These are phyloP conservation scores for Nitzschia inconspicua DNA, from an alignment of 108 stramenopile species.

Conservation along the genomic window DNA sequence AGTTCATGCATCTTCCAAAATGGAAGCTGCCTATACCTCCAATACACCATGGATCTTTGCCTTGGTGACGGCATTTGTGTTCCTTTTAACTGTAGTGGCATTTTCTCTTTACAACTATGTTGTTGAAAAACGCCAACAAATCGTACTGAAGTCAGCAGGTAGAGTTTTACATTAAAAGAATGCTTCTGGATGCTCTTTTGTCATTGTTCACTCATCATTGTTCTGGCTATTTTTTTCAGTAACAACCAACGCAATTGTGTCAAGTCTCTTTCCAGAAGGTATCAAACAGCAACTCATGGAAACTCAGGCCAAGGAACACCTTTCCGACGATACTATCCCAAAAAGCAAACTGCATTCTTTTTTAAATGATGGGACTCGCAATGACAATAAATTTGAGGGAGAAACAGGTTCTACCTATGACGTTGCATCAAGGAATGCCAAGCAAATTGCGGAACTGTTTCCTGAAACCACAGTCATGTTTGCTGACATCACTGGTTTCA, in stretches of 20 bases:
- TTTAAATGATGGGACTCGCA: background rate
- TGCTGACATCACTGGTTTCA: constrained; percentile 24
- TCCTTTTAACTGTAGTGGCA: constrained; percentile 18
- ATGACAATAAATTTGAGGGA: background rate
- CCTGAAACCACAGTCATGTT: constrained; percentile 12
- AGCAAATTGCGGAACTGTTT: constrained; percentile 15
- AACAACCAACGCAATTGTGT: constrained; percentile 2
- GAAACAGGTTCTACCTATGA: too few species aligned
- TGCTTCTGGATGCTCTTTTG: too few species aligned
- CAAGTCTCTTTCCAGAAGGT: constrained; percentile 19
- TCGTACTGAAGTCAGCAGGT: constrained; percentile 20
- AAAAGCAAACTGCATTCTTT: constrained; percentile 5
- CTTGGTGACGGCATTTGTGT: constrained; percentile 10
- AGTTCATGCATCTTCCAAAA: constrained; percentile 16
- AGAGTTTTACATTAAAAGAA: too few species aligned
- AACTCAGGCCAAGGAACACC: background rate
- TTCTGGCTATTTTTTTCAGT: too few species aligned
- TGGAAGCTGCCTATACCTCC: constrained; percentile 7
- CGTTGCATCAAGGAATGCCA: background rate
- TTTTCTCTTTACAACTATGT: constrained; percentile 29
- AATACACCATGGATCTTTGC: constrained; percentile 2
- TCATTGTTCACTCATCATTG: too few species aligned
- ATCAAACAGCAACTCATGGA: constrained; percentile 11
- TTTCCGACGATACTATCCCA: background rate
- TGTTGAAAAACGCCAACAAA: constrained; percentile 23